A percentile compares a stretch with the other conserved stretches of the same genome.
Evolutionary conservation across 495 filamentous ascomycete genomes (phyloP).

Genomic region (Aspergillus carlsbadensis): DNA sequence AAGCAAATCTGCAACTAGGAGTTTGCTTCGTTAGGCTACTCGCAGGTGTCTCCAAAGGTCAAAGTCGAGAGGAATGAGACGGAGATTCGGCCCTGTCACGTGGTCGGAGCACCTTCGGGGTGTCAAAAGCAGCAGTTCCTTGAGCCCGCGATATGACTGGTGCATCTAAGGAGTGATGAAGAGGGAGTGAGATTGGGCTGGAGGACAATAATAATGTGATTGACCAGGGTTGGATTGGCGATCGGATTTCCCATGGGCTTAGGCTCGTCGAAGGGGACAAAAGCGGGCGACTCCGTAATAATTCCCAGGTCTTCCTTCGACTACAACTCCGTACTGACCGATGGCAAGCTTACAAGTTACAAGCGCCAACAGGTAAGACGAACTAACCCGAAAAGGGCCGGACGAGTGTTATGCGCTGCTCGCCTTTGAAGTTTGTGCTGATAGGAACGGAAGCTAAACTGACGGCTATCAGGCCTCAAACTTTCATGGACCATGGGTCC

Average conservation of each 20-base stretch:
- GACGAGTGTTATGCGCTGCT: neutral
- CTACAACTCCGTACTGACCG: too few species aligned
- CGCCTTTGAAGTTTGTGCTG: too few species aligned
- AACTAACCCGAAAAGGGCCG: neutral
- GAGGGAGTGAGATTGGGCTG: neutral
- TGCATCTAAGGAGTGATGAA: neutral
- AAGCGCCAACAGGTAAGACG: neutral
- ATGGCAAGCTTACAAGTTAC: conserved; percentile 6
- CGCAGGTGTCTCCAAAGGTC: conserved; percentile 11
- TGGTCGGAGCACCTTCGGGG: neutral
- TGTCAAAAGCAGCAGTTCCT: conserved; percentile 3
- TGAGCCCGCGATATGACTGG: conserved; percentile 8
- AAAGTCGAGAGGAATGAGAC: conserved; percentile 10
- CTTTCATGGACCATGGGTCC: neutral
- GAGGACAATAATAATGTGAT: neutral
- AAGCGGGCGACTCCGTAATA: neutral
- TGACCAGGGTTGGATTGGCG: conserved; percentile 8
- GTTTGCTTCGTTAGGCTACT: conserved; percentile 13
- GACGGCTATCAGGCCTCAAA: conserved; percentile 3
- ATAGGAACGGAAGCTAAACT: conserved; percentile 1
- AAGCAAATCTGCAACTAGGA: conserved; percentile 14
- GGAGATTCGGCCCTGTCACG: conserved; percentile 8
- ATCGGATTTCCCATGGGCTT: conserved; percentile 4
- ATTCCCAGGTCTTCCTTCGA: neutral
- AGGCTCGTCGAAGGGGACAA: neutral